phyloP scores from a whole-genome alignment of 768 basidiomycete species.

The Calocybe gangraenosa region DNA sequence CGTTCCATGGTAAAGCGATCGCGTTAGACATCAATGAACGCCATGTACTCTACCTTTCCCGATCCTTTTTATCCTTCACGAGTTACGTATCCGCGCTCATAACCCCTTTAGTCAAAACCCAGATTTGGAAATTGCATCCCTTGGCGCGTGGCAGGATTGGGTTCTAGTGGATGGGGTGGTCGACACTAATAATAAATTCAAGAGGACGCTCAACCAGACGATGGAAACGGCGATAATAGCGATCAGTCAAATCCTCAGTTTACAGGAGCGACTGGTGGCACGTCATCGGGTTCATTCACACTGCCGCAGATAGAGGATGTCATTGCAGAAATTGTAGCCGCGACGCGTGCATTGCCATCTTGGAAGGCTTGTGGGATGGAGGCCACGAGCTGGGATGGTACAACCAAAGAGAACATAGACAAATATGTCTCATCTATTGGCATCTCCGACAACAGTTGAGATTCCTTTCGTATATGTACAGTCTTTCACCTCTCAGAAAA shows the following conservation, averaged over 20 bases:
- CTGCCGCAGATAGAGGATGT: slow-evolving; percentile 6
- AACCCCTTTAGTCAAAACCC: slow-evolving; percentile 26
- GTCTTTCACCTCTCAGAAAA: too few species aligned
- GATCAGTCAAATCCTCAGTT: too few species aligned
- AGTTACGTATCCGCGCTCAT: slow-evolving; percentile 30
- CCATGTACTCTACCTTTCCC: slow-evolving; percentile 27
- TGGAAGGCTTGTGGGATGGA: slow-evolving; percentile 29
- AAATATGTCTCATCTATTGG: slow-evolving; percentile 20
- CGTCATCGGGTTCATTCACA: too few species aligned
- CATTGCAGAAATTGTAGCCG: slow-evolving; percentile 25
- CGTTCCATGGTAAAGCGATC: slow-evolving; percentile 29
- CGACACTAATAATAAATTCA: slow-evolving; percentile 12
- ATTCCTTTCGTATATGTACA: too few species aligned
- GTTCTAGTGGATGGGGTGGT: slow-evolving; percentile 14
- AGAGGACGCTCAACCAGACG: too few species aligned
- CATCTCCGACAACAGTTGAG: too few species aligned
- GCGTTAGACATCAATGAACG: slow-evolving; percentile 25
- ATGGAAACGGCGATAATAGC: too few species aligned
- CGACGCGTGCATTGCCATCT: slow-evolving; percentile 25
- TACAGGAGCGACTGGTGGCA: too few species aligned
- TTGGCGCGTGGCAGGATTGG: slow-evolving; percentile 25
- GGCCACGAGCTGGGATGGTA: slow-evolving; percentile 28
- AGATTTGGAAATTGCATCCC: slow-evolving; percentile 12
- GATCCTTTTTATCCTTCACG: slow-evolving; percentile 28
- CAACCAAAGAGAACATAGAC: slow-evolving; percentile 28